A percentile compares a stretch with the other conserved stretches of the same genome.
Evolutionary conservation across 2,329 filamentous ascomycete species (phyloP).

Genomic region (Beauveria rudraprayagi): DNA sequence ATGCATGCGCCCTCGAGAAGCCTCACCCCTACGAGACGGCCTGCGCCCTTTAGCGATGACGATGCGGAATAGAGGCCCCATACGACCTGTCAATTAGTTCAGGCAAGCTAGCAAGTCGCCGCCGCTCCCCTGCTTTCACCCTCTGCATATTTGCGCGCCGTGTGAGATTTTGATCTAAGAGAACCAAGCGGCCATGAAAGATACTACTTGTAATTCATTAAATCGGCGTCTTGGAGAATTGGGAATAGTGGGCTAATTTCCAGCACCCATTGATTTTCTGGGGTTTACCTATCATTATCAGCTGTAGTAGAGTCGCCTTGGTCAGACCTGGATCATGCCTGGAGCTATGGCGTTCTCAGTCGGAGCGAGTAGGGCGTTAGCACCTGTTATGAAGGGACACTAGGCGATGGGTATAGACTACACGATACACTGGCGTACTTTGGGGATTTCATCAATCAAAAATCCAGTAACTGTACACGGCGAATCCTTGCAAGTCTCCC

Average conservation of each 20-base stretch:
- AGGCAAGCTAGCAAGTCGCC: constrained; percentile 5
- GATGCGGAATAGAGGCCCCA: constrained; percentile 18
- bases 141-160: background rate
- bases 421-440: constrained; percentile 1
- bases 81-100: constrained; percentile 1
- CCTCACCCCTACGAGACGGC: constrained; percentile 31
- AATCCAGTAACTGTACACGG: background rate
- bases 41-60: constrained; percentile 30
- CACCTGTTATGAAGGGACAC: constrained; percentile 1
- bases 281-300: background rate
- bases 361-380: constrained; percentile 8
- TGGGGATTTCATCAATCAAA: background rate
- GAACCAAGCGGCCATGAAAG: background rate
- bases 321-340: background rate
- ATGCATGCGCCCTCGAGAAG: constrained; percentile 26
- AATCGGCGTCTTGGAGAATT: background rate
- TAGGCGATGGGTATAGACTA: background rate
- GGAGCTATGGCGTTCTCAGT: background rate
- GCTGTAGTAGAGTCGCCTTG: background rate
- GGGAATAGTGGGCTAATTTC: background rate
- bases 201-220: background rate
- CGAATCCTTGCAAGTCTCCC: background rate
- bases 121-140: background rate
- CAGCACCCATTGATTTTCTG: background rate
- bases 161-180: background rate